Evolutionary conservation across 192 early-diverging fungal species (phyloP), one percentile per base, ranked within the genome.

Genomic region (Phycomyces blakesleeanus): DNA sequence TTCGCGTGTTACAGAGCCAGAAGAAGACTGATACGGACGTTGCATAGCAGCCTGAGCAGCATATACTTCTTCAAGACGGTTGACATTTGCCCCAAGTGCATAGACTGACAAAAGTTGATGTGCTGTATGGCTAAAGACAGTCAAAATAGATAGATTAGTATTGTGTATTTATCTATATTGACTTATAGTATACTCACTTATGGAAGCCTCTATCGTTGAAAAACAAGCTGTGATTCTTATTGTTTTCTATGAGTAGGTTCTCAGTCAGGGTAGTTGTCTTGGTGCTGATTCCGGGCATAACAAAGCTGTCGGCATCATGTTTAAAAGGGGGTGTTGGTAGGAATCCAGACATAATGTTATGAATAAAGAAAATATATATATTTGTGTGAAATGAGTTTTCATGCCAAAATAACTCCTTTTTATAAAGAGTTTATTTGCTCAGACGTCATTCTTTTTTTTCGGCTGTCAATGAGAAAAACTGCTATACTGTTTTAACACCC

Each of bases 61-160:
- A 58, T 83, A 87, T 8, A 85, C 76, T 21, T 66, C 75, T 58
- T 76, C 71, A 5, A 87, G 57, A 9, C 83, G 76, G 37, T 78
- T 56, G 9, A 73, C 63, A 37, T 67, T 66, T 14, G 76, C 81
- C 0, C 85, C 85, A 38, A 87, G 49, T 0, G 83, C 68, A 51
- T 76, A 85, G 8, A 72, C 73, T 9, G 85, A 78, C n/a, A 87
- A 72, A 10, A 87, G 50, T 26, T 74, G 80, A 66, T 87, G 85
- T 55, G 63, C 63, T 7, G 82, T 59, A 41, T 87, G 85, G 61
- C 61, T 69, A 57, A 44, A 66, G n/a, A n/a, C n/a, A n/a, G n/a
- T n/a, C n/a, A n/a, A n/a, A n/a, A n/a, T n/a, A n/a, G 25, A 34
- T 24, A 15, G 40, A 26, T 29, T 27, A 20, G n/a, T 42, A 27